These are phyloP conservation scores for Candida mattraensis DNA, from an alignment of 805 yeast genomes.

Conservation along the genomic window DNA sequence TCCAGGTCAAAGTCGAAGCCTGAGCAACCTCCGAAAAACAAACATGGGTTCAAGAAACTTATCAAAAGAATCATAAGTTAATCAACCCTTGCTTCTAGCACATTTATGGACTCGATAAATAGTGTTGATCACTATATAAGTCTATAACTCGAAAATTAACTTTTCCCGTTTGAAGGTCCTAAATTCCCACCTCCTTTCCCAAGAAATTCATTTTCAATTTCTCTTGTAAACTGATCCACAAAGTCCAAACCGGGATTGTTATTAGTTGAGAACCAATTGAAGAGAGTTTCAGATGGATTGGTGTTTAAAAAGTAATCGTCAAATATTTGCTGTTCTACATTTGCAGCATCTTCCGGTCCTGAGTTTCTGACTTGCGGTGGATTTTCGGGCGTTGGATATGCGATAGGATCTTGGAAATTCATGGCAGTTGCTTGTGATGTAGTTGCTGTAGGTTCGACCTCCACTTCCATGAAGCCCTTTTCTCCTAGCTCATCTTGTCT, in stretches of 20 bases:
- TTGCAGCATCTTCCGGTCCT: constrained; percentile 11
- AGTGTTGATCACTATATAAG: neutral
- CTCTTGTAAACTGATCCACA: constrained; percentile 79
- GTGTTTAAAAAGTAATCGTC: constrained; percentile 33
- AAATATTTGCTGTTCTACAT: constrained; percentile 30
- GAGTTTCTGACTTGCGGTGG: neutral
- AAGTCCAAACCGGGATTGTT: constrained; percentile 55
- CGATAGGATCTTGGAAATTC: no score
- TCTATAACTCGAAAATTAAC: no score
- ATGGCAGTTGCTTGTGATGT: no score
- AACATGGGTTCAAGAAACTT: constrained; percentile 13
- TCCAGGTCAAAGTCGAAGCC: constrained; percentile 2
- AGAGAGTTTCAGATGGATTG: constrained; percentile 38
- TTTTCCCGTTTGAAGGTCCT: no score
- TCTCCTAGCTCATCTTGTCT: constrained; percentile 16
- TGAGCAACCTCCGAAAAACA: constrained; percentile 10
- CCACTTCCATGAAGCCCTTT: no score
- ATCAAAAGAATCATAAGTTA: constrained; percentile 17
- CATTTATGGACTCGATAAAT: neutral
- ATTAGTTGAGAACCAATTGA: constrained; percentile 50
- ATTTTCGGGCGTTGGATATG: neutral
- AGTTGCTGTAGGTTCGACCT: no score
- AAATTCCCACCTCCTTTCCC: constrained; percentile 27
- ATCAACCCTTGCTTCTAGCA: neutral
- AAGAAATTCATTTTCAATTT: constrained; percentile 66